Evolutionary conservation across 2,329 filamentous ascomycete species (phyloP), one percentile per base, ranked within the genome.

Genomic region (Verticillium longisporum): DNA sequence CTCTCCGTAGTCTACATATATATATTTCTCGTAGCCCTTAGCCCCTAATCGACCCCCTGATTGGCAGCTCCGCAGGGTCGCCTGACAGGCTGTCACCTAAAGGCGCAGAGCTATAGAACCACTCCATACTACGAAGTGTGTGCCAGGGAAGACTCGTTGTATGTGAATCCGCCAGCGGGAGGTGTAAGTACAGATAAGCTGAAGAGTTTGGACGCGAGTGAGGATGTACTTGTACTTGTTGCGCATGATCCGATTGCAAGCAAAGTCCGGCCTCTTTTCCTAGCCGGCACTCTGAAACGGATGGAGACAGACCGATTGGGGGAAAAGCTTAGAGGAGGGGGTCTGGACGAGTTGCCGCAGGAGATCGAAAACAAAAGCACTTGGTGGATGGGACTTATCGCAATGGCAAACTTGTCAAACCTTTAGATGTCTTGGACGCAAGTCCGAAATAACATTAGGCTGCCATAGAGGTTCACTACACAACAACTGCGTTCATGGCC

Each of bases 211-310:
- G 66, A 67, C 32, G 60, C 63, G 31, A 58, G 53, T 26, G 63
- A 66, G 5, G 58, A 53, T 6, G 53, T 66, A 4, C 34, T 67
- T 5, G 62, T 64, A 2, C 38, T 67, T 1, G 66, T 66, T 13
- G 64, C 64, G 2, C 62, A 67, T 55, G 64, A 66, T 32, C 66
- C 62, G 9, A 54, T 58, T 1, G 57, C 62, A 1, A 21, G 60
- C n/a, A 63, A 61, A 36, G 26, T 57, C 6, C 18, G 45, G 56
- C 56, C 56, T 15, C 58, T 60, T 31, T 62, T 55, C 34, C 61
- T 58, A 2, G 18, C 50, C 14, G 15, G 36, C 13, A 18, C 14
- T 6, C 50, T 62, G 6, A 61, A 61, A 62, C 18, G 56, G 37
- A 7, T 62, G 61, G 61, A 15, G 56, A 26, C 21, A 21, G 50